Evolutionary conservation across 1,139 yeast genomes (phyloP), one percentile per base, ranked within the genome.

Genomic region (Blastobotrys aristatus): DNA sequence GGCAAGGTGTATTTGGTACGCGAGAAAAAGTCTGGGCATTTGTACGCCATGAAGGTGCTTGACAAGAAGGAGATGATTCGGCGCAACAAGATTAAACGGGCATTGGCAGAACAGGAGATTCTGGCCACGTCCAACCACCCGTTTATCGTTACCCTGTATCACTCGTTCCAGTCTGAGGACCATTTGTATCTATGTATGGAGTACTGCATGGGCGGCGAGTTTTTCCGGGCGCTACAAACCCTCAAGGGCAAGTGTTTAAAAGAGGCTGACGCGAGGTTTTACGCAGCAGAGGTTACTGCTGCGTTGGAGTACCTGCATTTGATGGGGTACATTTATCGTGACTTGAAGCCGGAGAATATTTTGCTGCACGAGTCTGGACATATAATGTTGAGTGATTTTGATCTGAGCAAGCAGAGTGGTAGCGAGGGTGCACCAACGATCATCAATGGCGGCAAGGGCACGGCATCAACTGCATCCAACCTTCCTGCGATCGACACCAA

Each of bases 151-250:
- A 89, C 98, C 0, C 73, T 94, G 40, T 90, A 94, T 63, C 98
- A 94, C 66, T 89, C 97, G 0, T 94, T 94, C 70, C 98, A 94
- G 67, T 84, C 95, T 11, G 94, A 87, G 49, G 97, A 90, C 56
- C 82, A 85, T 62, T 69, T 94, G n/a, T 94, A 90, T 61, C 76
- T 94, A 45, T 94, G 98, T 64, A 90, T 94, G 96, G 99, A 94
- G 66, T 94, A 92, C 61, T 94, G 98, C 64, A 89, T 92, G 94
- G 99, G 99, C 18, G 98, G 99, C 42, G 99, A 94, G 67, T 94
- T 94, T 63, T 94, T 94, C 72, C 73, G 98, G 51, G 98, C 98
- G 0, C 70, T 94, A 46, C 98, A 94, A 68, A 89, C 97, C 0
- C 75, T 97, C 52, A 85, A 82, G 53, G 79, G 90, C 46, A 88